These are phyloP conservation scores for Pyrenochaeta sp. DNA, from an alignment of 2,329 filamentous ascomycete species.

Conservation along the genomic window DNA sequence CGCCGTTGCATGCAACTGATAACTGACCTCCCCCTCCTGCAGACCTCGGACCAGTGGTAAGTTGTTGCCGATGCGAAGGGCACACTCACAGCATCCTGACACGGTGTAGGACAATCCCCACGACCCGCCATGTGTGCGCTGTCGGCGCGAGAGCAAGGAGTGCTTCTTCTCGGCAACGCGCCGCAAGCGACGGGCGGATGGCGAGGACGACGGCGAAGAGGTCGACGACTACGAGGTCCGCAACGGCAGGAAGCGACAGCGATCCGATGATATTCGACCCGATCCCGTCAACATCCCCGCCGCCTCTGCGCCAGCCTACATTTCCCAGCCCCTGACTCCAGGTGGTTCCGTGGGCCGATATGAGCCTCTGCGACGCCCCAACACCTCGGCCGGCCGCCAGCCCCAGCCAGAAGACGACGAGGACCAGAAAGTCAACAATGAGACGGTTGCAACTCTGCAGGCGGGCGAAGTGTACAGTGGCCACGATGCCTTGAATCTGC, in stretches of 20 bases:
- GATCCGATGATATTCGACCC: constrained; percentile 55
- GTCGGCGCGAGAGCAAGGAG: constrained; percentile 92
- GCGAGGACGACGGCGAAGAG: constrained; percentile 53
- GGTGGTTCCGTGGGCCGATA: constrained; percentile 71
- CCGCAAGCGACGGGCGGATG: constrained; percentile 80
- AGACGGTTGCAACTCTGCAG: constrained; percentile 66
- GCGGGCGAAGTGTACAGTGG: constrained; percentile 81
- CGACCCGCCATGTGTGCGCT: constrained; percentile 92
- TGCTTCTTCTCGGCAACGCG: constrained; percentile 96
- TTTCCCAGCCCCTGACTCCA: constrained; percentile 66
- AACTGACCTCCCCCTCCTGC: neutral
- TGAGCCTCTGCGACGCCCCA: constrained; percentile 71
- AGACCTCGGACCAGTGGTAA: constrained; percentile 7
- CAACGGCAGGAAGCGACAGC: constrained; percentile 74
- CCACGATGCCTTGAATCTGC: constrained; percentile 88
- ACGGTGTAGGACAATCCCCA: constrained; percentile 86
- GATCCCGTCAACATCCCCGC: constrained; percentile 30
- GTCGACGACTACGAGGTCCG: constrained; percentile 71
- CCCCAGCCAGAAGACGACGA: constrained; percentile 54
- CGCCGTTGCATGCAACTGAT: constrained; percentile 5
- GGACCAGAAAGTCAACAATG: constrained; percentile 65
- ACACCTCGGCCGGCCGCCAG: constrained; percentile 33
- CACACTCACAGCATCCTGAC: constrained; percentile 10
- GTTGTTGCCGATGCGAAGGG: neutral
- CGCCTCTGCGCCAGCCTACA: constrained; percentile 29